phyloP scores from a whole-genome alignment of 805 yeast genomes.

The Nematodospora valgi region DNA sequence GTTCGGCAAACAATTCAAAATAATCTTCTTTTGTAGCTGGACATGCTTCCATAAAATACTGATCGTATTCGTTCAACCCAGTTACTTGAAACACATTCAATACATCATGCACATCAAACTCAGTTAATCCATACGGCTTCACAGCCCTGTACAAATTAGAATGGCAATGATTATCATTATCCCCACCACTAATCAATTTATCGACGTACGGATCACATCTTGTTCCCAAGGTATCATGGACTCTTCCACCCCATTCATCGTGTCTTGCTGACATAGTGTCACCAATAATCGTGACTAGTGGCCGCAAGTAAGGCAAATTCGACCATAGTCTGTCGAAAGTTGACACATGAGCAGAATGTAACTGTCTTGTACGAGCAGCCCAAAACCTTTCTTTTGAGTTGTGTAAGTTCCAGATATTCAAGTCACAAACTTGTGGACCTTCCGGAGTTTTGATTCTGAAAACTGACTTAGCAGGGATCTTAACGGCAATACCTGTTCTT shows the following conservation, averaged over 20 bases:
- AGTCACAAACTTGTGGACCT: slow-evolving; percentile 71
- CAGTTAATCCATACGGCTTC: slow-evolving; percentile 57
- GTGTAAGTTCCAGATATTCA: slow-evolving; percentile 60
- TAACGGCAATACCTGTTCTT: slow-evolving; percentile 59
- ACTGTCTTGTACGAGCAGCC: slow-evolving; percentile 68
- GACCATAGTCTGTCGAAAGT: slow-evolving; percentile 65
- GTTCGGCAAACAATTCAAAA: slow-evolving; percentile 66
- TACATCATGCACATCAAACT: slow-evolving; percentile 66
- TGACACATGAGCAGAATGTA: slow-evolving; percentile 61
- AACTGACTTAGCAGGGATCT: slow-evolving; percentile 57
- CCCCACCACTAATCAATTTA: slow-evolving; percentile 59
- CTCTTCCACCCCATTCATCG: slow-evolving; percentile 63
- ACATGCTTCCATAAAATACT: slow-evolving; percentile 67
- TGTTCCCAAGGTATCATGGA: slow-evolving; percentile 65
- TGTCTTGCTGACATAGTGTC: slow-evolving; percentile 55
- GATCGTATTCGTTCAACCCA: slow-evolving; percentile 62
- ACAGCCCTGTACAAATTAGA: slow-evolving; percentile 60
- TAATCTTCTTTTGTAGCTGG: slow-evolving; percentile 59
- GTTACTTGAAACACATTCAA: slow-evolving; percentile 68
- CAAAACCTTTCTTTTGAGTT: slow-evolving; percentile 64
- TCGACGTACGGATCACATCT: slow-evolving; percentile 71
- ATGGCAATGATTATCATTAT: slow-evolving; percentile 65
- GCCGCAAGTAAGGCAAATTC: slow-evolving; percentile 60
- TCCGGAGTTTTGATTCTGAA: slow-evolving; percentile 62
- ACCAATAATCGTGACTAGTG: slow-evolving; percentile 59